phyloP scores from a whole-genome alignment of 306 rosid genomes.

The Leucaena leucocephala region DNA sequence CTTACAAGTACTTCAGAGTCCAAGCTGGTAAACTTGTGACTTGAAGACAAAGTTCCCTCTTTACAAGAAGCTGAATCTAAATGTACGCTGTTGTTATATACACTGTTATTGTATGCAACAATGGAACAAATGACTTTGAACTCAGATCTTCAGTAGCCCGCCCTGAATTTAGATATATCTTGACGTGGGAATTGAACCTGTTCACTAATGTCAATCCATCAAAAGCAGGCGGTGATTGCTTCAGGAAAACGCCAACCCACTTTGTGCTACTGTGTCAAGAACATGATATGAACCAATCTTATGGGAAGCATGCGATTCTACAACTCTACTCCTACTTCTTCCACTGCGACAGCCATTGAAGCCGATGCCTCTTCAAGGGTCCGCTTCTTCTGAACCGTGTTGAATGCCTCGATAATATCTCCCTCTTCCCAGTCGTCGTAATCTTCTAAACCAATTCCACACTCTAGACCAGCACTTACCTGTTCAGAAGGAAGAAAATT shows the following conservation, averaged over 20 bases:
- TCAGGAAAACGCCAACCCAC: slow-evolving; percentile 18
- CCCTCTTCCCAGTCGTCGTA: slow-evolving; percentile 86
- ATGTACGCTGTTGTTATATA: slow-evolving; percentile 57
- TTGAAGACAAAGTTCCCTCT: slow-evolving; percentile 47
- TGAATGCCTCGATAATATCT: slow-evolving; percentile 71
- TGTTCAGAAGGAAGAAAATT: slow-evolving; percentile 41
- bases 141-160: slow-evolving; percentile 40
- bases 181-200: slow-evolving; percentile 35
- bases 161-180: slow-evolving; percentile 33
- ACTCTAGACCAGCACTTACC: slow-evolving; percentile 95
- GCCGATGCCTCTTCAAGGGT: slow-evolving; percentile 97
- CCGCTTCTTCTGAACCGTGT: slow-evolving; percentile 75
- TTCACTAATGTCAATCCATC: slow-evolving; percentile 33
- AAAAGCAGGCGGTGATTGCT: slow-evolving; percentile 28
- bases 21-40: slow-evolving; percentile 46
- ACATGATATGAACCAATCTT: slow-evolving; percentile 24
- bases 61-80: slow-evolving; percentile 65
- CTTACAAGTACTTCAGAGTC: slow-evolving; percentile 41
- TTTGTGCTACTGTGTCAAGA: slow-evolving; percentile 19
- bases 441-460: slow-evolving; percentile 87
- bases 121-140: slow-evolving; percentile 43
- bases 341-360: slow-evolving; percentile 88
- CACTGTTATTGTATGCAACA: slow-evolving; percentile 50
- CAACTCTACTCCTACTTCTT: slow-evolving; percentile 58
- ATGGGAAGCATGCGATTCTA: slow-evolving; percentile 40